Evolutionary conservation across 225 moss, liverwort and hornwort genomes (phyloP).

Genomic region (Pseudoscleropodium purum): DNA sequence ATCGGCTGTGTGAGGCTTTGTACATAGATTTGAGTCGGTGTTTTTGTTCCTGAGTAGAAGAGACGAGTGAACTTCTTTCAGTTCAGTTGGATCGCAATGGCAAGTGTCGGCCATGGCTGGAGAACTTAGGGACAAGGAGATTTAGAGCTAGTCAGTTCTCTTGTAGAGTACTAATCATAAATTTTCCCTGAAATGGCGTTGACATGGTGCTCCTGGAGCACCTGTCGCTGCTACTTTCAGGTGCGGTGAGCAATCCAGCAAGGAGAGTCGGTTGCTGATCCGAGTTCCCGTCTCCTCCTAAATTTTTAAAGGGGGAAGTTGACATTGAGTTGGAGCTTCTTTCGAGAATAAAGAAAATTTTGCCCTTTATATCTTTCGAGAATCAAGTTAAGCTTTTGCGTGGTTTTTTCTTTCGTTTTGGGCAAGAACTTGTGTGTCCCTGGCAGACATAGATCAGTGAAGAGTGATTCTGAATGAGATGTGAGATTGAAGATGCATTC

Average conservation of each 20-base stretch:
- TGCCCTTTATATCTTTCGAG: background rate
- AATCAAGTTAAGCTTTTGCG: background rate
- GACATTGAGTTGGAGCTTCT: background rate
- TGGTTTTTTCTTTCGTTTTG: background rate
- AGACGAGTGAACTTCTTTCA: background rate
- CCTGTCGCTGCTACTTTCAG: background rate
- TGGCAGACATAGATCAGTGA: no score
- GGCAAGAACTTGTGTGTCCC: background rate
- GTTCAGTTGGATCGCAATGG: background rate
- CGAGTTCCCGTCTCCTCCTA: background rate
- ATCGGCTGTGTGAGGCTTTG: constrained; percentile 21
- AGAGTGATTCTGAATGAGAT: background rate
- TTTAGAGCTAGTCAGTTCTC: background rate
- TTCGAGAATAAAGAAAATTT: constrained; percentile 15
- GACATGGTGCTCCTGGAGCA: background rate
- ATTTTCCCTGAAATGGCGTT: constrained; percentile 3
- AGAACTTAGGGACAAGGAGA: background rate
- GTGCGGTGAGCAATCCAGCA: background rate
- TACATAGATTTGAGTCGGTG: constrained; percentile 24
- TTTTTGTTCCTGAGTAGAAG: background rate
- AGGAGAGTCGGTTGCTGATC: background rate
- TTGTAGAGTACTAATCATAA: background rate
- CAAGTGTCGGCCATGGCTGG: background rate
- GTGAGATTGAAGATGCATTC: background rate
- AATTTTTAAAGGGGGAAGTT: background rate